These are phyloP conservation scores for Nicotiana undulata DNA, from an alignment of 257 asterid genomes.

Conservation along the genomic window DNA sequence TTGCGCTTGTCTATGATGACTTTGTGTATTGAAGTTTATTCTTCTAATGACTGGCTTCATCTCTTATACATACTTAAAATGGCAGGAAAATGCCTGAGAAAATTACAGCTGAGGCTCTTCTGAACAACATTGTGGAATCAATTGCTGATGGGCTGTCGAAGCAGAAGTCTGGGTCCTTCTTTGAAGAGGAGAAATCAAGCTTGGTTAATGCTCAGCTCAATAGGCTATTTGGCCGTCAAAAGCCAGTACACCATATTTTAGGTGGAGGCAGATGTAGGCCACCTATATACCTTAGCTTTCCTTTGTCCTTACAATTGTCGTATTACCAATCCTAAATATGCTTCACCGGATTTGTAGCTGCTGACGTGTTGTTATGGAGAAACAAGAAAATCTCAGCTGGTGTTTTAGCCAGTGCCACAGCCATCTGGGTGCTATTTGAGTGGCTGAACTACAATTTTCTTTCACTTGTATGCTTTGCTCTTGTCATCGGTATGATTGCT, in stretches of 20 bases:
- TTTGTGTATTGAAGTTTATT: background rate
- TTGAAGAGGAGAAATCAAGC: constrained; percentile 39
- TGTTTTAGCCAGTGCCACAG: constrained; percentile 50
- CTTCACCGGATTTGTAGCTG: constrained; percentile 41
- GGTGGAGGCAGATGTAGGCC: constrained; percentile 84
- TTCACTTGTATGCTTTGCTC: constrained; percentile 48
- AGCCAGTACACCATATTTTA: constrained; percentile 61
- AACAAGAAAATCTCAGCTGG: constrained; percentile 80
- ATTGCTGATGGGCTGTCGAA: constrained; percentile 45
- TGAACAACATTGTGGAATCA: constrained; percentile 54
- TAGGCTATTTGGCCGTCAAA: constrained; percentile 73
- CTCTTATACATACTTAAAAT: background rate
- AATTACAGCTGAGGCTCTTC: constrained; percentile 50
- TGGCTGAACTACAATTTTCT: constrained; percentile 82
- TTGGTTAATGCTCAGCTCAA: constrained; percentile 37
- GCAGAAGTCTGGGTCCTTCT: constrained; percentile 46
- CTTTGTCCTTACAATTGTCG: background rate
- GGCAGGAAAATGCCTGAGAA: constrained; percentile 62
- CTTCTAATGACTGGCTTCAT: background rate
- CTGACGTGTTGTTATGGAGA: constrained; percentile 84
- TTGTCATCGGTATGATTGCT: constrained; percentile 42
- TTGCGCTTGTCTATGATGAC: background rate
- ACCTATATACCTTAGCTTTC: background rate
- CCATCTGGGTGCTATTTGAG: constrained; percentile 71
- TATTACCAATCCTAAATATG: background rate